Evolutionary conservation across 2,329 filamentous ascomycete species (phyloP).

Genomic region (Hypoxylon sp.): DNA sequence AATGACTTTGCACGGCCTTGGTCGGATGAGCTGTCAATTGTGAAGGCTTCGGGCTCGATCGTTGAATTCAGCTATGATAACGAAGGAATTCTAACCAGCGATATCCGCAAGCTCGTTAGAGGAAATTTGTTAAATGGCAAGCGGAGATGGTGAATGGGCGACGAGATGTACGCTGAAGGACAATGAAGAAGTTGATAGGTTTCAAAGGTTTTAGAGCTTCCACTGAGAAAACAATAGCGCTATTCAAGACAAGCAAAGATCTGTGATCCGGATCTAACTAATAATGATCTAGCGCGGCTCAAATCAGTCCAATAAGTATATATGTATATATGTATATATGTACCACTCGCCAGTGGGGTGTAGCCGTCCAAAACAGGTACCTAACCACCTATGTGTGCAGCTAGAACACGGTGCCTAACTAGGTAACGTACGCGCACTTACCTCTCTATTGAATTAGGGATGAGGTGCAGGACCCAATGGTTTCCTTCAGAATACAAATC

Average conservation of each 20-base stretch:
- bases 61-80: background rate
- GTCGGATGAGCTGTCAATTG: background rate
- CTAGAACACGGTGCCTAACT: background rate
- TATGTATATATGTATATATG: no score
- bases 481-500: background rate
- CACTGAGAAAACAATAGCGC: slow-evolving; percentile 37
- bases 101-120: slow-evolving; percentile 5
- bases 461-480: background rate
- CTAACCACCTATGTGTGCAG: background rate
- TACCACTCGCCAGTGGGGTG: background rate
- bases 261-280: slow-evolving; percentile 15
- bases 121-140: background rate
- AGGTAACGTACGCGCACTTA: no score
- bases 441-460: background rate
- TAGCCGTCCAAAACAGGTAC: slow-evolving; percentile 9
- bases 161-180: slow-evolving; percentile 9
- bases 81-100: background rate
- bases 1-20: background rate
- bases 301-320: slow-evolving; percentile 1
- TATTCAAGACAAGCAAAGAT: slow-evolving; percentile 31
- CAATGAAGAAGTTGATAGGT: slow-evolving; percentile 36
- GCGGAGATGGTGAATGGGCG: slow-evolving; percentile 1
- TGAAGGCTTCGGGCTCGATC: background rate
- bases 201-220: slow-evolving; percentile 36
- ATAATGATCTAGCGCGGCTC: slow-evolving; percentile 36